Base-by-base conservation (phyloP, 495 filamentous ascomycete genomes). In the Hypoxylon perforatum region DNA sequence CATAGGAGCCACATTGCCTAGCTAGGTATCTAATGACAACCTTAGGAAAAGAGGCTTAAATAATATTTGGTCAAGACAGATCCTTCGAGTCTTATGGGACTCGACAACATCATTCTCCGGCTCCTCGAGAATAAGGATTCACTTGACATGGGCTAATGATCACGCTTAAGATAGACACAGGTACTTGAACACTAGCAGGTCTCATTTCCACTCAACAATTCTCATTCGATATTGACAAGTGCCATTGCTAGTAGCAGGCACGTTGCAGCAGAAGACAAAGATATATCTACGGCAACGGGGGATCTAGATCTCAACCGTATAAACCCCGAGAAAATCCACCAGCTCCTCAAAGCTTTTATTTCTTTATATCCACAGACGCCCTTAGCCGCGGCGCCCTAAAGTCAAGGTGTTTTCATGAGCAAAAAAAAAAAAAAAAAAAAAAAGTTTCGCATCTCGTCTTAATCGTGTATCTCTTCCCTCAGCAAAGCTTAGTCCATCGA, bases 391-490 rank as follows among this genome's bases (percentile, higher is more conserved):
- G 42, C 49, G 36, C 54, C 59, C 59, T 44, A 47, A 57, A 67
- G 9, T 42, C 54, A 64, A 45, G 45, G n/a, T n/a, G n/a, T 45
- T 18, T 61, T 69, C 56, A 30, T 64, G 49, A 56, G 61, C 15
- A 53, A 64, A 58, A 36, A 57, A 41, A 41, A 69, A 60, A 63
- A 64, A 55, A 47, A 56, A 57, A n/a, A n/a, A n/a, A n/a, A n/a
- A n/a, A n/a, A n/a, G n/a, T n/a, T 69, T 69, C 66, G 55, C 66
- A 61, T 69, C 48, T 69, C 66, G 51, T 69, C 56, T 69, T 53
- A 50, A 21, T 69, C 66, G 46, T 69, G 56, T 33, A 41, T 57
- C 51, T 64, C 65, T 60, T 45, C 57, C 49, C 41, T 57, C 36
- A 50, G 18, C 18, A 58, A 62, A 57, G 25, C 15, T 58, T 17